Evolutionary conservation across 768 basidiomycete genomes (phyloP).

Genomic region (Russula virescens): DNA sequence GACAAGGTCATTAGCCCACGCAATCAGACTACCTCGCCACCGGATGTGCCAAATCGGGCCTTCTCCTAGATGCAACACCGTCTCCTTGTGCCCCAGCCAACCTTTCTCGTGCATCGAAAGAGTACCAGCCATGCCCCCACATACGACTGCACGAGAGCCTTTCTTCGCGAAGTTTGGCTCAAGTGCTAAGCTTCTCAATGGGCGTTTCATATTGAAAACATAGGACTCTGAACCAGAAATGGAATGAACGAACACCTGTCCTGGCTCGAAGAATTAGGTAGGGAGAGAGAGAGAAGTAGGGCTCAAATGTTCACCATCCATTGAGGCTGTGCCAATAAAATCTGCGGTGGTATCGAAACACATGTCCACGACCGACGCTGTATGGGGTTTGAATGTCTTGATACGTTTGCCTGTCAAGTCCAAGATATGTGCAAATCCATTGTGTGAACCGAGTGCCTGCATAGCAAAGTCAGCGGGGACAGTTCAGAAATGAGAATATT

Average conservation of each 20-base stretch:
- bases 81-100: slow-evolving; percentile 94
- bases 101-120: slow-evolving; percentile 90
- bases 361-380: slow-evolving; percentile 82
- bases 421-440: slow-evolving; percentile 85
- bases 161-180: slow-evolving; percentile 87
- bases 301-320: slow-evolving; percentile 69
- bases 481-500: slow-evolving; percentile 8
- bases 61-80: slow-evolving; percentile 73
- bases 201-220: slow-evolving; percentile 85
- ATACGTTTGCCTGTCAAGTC: slow-evolving; percentile 72
- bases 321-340: slow-evolving; percentile 86
- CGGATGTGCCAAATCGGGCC: slow-evolving; percentile 91
- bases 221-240: slow-evolving; percentile 74
- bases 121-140: slow-evolving; percentile 86
- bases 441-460: slow-evolving; percentile 89
- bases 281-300: not conserved
- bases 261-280: slow-evolving; percentile 38
- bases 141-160: slow-evolving; percentile 73
- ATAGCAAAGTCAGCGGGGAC: not conserved
- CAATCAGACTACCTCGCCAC: slow-evolving; percentile 83
- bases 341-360: slow-evolving; percentile 79
- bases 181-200: slow-evolving; percentile 82
- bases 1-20: slow-evolving; percentile 94
- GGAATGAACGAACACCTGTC: slow-evolving; percentile 87
- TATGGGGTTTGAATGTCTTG: slow-evolving; percentile 87